A percentile compares a stretch with the other conserved stretches of the same genome.
phyloP scores from a whole-genome alignment of 106 monocot genomes.

The Triglochin maritima region DNA sequence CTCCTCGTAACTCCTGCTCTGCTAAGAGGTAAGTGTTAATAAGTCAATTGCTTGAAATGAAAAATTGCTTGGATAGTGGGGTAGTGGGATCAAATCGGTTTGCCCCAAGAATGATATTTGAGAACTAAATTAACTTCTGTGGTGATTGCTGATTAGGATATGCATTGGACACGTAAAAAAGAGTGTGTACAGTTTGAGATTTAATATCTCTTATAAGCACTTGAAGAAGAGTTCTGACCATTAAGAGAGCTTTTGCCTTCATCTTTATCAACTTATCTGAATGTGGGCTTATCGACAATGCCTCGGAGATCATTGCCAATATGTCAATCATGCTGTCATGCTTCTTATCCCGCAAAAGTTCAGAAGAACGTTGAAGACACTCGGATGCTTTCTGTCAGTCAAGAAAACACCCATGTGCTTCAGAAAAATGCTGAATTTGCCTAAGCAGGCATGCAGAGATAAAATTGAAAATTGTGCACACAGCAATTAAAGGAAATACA shows the following conservation, averaged over 20 bases:
- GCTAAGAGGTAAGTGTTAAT: not conserved
- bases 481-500: no score
- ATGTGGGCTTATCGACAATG: slow-evolving; percentile 47
- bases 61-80: no score
- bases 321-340: slow-evolving; percentile 29
- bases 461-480: no score
- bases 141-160: no score
- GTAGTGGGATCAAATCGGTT: no score
- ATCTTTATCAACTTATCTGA: slow-evolving; percentile 74
- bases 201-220: not conserved
- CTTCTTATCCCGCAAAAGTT: slow-evolving; percentile 52
- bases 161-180: no score
- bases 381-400: slow-evolving; percentile 44
- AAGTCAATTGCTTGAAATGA: no score
- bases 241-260: slow-evolving; percentile 85
- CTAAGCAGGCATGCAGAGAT: no score
- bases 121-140: not conserved
- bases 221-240: slow-evolving; percentile 33
- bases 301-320: slow-evolving; percentile 51
- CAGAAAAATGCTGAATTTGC: no score
- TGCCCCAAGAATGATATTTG: no score
- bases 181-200: not conserved
- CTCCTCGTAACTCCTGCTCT: slow-evolving; percentile 71
- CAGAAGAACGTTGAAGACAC: slow-evolving; percentile 29
- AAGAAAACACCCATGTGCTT: not conserved